Base-by-base conservation (phyloP, 148 eudicot species). In the Nyssa sinensis region DNA sequence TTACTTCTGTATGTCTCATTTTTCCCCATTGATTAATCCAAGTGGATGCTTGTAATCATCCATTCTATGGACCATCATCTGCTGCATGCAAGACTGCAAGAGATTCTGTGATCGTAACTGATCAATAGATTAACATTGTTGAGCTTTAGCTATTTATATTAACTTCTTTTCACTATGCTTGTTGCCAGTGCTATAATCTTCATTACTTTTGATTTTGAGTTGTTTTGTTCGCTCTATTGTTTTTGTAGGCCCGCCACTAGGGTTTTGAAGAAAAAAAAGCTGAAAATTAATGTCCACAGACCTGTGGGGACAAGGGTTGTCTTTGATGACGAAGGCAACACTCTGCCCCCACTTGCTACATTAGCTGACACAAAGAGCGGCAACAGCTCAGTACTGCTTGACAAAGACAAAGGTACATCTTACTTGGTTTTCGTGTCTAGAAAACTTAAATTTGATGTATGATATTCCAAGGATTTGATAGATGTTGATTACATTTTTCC, bases 271-370 rank as follows among this genome's bases (percentile, higher is more conserved):
- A 92, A 86, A 81, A 94, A 88, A 86, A 94, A 90, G 87, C 79
- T 94, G 82, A 94, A 94, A 79, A 94, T 94, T 68, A 92, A 92
- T 80, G 61, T 92, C 39, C 86, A 94, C 75, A 85, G 92, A 73
- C 98, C 98, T n/a, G 79, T 85, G 30, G 98, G 98, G 39, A 87
- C 88, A 23, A 90, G 96, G 80, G 79, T 82, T 69, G 96, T 94
- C 64, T 92, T 94, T 80, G 93, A 94, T 80, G 98, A 94, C 11
- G 97, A 90, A 60, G 96, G 96, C 41, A 83, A 90, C 64, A 78
- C 88, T 0, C 82, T 85, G 47, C 82, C 92, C 31, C 98, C 98
- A 37, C 90, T 94, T 78, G 98, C 92, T 74, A 82, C 84, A 71
- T 73, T 90, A 61, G 93, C 97, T 25, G 88, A 82, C 55, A 39